Evolutionary conservation across 371 early-diverging fungal genomes (phyloP), one percentile per base, ranked within the genome.

Genomic region (Parasitella parasitica): DNA sequence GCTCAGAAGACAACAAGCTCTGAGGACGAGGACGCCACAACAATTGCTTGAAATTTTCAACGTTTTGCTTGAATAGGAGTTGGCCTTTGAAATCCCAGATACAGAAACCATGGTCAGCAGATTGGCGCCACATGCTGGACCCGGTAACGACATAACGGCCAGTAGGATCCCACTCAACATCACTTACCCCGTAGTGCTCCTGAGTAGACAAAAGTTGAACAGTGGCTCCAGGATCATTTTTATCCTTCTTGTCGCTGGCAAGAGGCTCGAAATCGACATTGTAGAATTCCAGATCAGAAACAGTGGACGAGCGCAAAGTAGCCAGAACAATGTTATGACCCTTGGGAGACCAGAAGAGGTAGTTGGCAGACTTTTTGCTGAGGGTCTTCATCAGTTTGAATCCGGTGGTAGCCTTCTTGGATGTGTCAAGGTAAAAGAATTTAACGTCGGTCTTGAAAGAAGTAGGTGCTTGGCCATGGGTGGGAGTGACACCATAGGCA

Each of bases 131-230:
- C 75, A 87, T 82, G 39, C 94, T 93, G 35, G 95, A 92, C 32
- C 90, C 91, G 50, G 93, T 86, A 28, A 91, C 81, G 9, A 97
- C 91, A 68, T 89, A 98, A 57, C 99, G 91, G 66, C 99, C 99
- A 11, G 95, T 94, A 16, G 99, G 98, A 72, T 98, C 98, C 98
- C 98, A 98, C 72, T 95, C 96, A 53, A 96, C 85, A 69, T 97
- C 96, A 24, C 96, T 94, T 53, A 92, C 89, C 73, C 91, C 92
- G 75, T 94, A 97, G 76, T 98, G 97, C 73, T 96, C 97, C 49
- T 82, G 84, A 8, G 89, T 76, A 43, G 82, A 80, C 70, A 96
- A 69, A 60, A 91, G 67, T 54, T 86, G 82, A 54, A 91, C 80
- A 53, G 74, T 71, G 9, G 78, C 69, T 59, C 75, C 80, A 32